phyloP scores from a whole-genome alignment of 306 rosid genomes.

The Gynostemma pentaphyllum region DNA sequence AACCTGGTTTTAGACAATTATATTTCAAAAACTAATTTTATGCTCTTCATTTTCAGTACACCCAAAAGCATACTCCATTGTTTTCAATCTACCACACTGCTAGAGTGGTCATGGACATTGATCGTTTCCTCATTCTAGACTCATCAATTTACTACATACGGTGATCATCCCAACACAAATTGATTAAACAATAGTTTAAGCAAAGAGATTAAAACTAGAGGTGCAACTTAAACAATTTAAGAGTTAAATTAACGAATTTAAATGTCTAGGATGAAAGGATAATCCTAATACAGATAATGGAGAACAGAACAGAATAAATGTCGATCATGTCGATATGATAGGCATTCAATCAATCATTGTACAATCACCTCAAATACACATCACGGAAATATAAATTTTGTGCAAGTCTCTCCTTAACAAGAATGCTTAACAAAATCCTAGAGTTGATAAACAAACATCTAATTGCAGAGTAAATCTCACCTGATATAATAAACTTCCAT shows the following conservation, averaged over 20 bases:
- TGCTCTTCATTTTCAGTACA: neutral
- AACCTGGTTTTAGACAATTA: neutral
- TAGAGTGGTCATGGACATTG: neutral
- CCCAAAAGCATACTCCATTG: neutral
- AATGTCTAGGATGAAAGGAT: neutral
- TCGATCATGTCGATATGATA: neutral
- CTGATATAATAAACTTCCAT: slow-evolving; percentile 82
- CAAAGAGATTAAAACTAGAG: neutral
- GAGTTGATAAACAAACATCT: neutral
- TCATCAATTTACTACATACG: neutral
- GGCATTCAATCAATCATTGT: neutral
- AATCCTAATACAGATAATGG: neutral
- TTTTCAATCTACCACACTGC: neutral
- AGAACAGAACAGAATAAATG: neutral
- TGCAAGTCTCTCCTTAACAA: neutral
- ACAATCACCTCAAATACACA: neutral
- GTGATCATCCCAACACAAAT: neutral
- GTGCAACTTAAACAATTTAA: neutral
- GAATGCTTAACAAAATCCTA: neutral
- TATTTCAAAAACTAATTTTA: neutral
- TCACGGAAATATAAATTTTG: neutral
- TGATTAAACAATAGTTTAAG: neutral
- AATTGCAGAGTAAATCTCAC: slow-evolving; percentile 27
- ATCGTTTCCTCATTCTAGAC: neutral
- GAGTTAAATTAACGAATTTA: neutral